Base-by-base conservation (phyloP, 2,329 filamentous ascomycete species). In the Ilyonectria sp. region DNA sequence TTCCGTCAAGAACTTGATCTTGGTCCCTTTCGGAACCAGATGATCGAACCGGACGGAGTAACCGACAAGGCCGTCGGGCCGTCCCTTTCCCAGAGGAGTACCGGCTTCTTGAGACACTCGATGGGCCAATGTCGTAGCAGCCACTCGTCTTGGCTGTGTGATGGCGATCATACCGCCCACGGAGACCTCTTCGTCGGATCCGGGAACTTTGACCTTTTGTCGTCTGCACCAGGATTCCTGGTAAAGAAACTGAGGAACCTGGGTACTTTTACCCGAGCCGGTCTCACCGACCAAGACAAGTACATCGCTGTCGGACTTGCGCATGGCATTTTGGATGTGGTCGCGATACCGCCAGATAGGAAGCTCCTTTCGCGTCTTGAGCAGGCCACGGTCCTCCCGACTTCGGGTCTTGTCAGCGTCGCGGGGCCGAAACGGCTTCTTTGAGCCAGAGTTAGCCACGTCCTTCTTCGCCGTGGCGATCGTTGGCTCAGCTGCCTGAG, bases 11-110 rank as follows among this genome's bases (percentile, higher is more conserved):
- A 94, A 99, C 78, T 98, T 98, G 82, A 99, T 92, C 75, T 88
- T 91, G 4, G 94, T 93, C n/a, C 90, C 92, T 21, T 89, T 89
- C n/a, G 94, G 93, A 0, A 93, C 90, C 13, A 92, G 91, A 67
- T 95, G 93, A 74, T 99, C 96, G 76, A 99, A 99, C 63, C 96
- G 92, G 37, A 99, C 95, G 4, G 94, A 95, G 78, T 98, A 99
- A 46, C 96, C 96, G 11, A 99, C 95, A 31, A 85, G 76, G 2
- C 88, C 82, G 57, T 87, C 79, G 13, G 75, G 70, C 7, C 76
- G 74, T 5, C 76, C 78, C 13, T 83, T 78, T 0, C 81, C 81
- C 9, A 90, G 78, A 0, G 88, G 87, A 1, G 85, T 89, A 2
- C 87, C 87, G 31, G 84, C 85, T 71, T 99, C 97, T 59, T 92